Conservation (phyloP, 345 rosid species). For the Reutealis trisperma region DNA sequence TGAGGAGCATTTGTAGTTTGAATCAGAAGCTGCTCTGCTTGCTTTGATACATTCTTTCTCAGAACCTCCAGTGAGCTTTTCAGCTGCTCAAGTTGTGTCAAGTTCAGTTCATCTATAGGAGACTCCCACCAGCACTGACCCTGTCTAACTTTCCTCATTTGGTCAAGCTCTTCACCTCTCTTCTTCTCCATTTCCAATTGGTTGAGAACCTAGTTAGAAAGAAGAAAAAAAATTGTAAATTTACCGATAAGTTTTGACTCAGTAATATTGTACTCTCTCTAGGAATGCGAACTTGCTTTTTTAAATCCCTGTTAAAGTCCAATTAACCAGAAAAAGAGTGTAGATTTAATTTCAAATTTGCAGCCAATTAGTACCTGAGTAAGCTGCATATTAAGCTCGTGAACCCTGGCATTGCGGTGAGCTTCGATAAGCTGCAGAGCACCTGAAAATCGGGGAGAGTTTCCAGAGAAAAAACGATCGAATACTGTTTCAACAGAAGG, state of each 20-base stretch:
- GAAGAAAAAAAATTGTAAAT: no score
- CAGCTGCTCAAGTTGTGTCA: constrained; percentile 39
- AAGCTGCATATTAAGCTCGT: constrained; percentile 42
- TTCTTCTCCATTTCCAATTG: constrained; percentile 52
- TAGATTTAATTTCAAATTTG: background rate
- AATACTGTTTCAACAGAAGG: constrained; percentile 22
- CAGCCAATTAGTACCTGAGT: constrained; percentile 18
- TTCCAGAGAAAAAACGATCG: constrained; percentile 24
- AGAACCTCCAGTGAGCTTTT: constrained; percentile 40
- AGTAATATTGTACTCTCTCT: background rate
- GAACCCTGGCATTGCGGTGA: constrained; percentile 41
- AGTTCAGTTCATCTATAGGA: constrained; percentile 33
- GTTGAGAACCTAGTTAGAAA: constrained; percentile 11
- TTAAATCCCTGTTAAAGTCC: background rate
- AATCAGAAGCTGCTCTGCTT: constrained; percentile 30
- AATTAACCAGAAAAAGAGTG: background rate
- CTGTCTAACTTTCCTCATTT: constrained; percentile 24
- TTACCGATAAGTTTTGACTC: no score
- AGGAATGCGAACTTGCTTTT: no score
- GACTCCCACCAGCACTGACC: constrained; percentile 54
- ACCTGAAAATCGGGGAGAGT: constrained; percentile 17
- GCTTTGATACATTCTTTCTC: constrained; percentile 35
- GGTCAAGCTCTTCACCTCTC: constrained; percentile 39
- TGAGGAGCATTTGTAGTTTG: constrained; percentile 17
- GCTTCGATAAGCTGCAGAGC: constrained; percentile 43